Evolutionary conservation across 2,329 filamentous ascomycete genomes (phyloP), one percentile per base, ranked within the genome.

Genomic region (Emergomyces orientalis): DNA sequence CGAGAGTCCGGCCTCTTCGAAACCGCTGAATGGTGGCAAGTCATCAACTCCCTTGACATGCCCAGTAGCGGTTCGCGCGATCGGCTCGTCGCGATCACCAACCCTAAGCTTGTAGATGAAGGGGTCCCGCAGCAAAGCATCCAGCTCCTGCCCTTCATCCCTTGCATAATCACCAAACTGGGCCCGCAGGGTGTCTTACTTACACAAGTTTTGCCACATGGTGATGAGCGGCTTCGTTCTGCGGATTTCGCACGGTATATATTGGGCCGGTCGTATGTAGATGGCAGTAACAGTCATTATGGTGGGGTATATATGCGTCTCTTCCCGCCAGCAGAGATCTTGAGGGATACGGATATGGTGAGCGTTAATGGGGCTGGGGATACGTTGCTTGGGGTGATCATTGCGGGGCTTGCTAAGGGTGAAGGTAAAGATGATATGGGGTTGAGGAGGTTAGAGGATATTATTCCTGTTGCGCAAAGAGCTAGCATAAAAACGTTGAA

Each of bases 361-460:
- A 96, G 91, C 56, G 93, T 97, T 11, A 97, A 97, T 73, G 94
- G 93, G 0, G 91, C 91, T 1, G 94, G 94, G 0, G 94, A 99
- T 75, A 97, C 94, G 0, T 92, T 97, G 73, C 80, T 95, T 9
- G 94, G 93, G 0, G 88, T 91, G 17, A 69, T 97, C 62, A 79
- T 96, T n/a, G 88, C 91, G 1, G 90, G 89, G 0, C 73, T 97
- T 67, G 86, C 86, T 0, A 83, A 81, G 69, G 81, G 80, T 2
- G 77, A 76, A 25, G 72, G 72, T 32, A 63, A 68, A 56, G 66
- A 69, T 54, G 22, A 73, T 64, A 72, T 84, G 17, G 37, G 41
- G 2, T 32, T 60, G 76, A 86, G 70, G 63, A 70, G 69, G 25
- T 72, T 86, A 17, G 82, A 86, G 65, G 81, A 87, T 56, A 74